Evolutionary conservation across 2,329 filamentous ascomycete genomes (phyloP), one percentile per base, ranked within the genome.

Genomic region (Stagonosporopsis rhizophila): DNA sequence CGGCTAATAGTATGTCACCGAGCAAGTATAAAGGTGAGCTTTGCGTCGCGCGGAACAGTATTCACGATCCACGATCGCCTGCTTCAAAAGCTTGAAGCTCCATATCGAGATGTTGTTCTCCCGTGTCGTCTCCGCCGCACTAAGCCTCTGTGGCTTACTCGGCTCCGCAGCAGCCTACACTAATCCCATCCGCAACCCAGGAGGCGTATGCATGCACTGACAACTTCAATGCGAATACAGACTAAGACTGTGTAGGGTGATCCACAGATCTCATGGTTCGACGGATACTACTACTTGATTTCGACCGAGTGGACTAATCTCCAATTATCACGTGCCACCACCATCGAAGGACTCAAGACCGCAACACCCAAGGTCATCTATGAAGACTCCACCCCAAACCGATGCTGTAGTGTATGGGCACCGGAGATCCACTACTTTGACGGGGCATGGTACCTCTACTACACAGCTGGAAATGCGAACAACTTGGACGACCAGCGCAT

Each of bases 251-350:
- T 25, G 5, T 20, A 51, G 48, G 50, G 76, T 7, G 42, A 52
- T 59, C 82, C 83, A 0, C 81, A 81, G 56, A 79, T 85, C 9
- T 79, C 79, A 0, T 85, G 79, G 48, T 76, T 76, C 0, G 80
- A 78, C 8, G 83, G 83, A 0, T 85, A 81, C 60, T 86, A 86
- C 71, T 85, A 85, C 59, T 73, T 87, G 23, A 79, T 84, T 58
- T 82, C 82, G 0, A 86, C 83, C 0, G 82, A 81, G 19, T 86
- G 82, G 82, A 80, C 74, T 2, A 75, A 86, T 58, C 73, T 87
- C 9, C 75, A 83, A 58, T 78, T 87, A n/a, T 79, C 82, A 0
- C 77, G 83, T 0, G 79, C 85, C 0, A 82, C 74, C 6, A 86
- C 83, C 0, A 72, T 87, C 4, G 79, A 81, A 25, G 83, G 82